phyloP scores from a whole-genome alignment of 2,329 filamentous ascomycete species.

The Aspergillus sp. region DNA sequence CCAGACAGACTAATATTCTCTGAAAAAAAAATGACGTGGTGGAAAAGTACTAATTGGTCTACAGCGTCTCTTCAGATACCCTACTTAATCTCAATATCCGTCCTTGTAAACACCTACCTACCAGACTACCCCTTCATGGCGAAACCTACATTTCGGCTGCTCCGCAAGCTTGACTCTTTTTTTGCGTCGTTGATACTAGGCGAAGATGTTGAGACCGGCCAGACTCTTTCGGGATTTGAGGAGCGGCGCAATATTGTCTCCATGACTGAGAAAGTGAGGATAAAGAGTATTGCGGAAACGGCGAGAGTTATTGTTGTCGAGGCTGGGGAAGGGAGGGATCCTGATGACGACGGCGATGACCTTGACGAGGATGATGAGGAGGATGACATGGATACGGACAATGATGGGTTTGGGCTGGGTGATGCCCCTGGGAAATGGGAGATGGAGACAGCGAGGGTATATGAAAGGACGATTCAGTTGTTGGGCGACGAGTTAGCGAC shows the following conservation, averaged over 20 bases:
- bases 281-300: slow-evolving; percentile 76
- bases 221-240: slow-evolving; percentile 69
- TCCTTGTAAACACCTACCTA: slow-evolving; percentile 70
- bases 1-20: too few relatives aligned
- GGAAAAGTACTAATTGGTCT: background rate
- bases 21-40: too few relatives aligned
- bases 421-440: slow-evolving; percentile 46
- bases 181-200: slow-evolving; percentile 75
- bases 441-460: slow-evolving; percentile 73
- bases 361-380: slow-evolving; percentile 40
- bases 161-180: slow-evolving; percentile 78
- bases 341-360: slow-evolving; percentile 37
- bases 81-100: slow-evolving; percentile 75
- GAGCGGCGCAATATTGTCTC: slow-evolving; percentile 56
- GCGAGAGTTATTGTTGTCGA: slow-evolving; percentile 71
- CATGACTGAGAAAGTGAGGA: slow-evolving; percentile 84
- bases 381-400: slow-evolving; percentile 41
- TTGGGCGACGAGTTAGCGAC: slow-evolving; percentile 66
- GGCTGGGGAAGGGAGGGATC: slow-evolving; percentile 52
- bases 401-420: slow-evolving; percentile 38
- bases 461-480: slow-evolving; percentile 75
- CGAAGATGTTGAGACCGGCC: slow-evolving; percentile 64
- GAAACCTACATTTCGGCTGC: slow-evolving; percentile 65
- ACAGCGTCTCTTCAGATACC: slow-evolving; percentile 77
- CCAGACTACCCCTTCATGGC: slow-evolving; percentile 69